Evolutionary conservation across 2,329 filamentous ascomycete genomes (phyloP), one percentile per base, ranked within the genome.

Genomic region (Madurella mycetomatis): DNA sequence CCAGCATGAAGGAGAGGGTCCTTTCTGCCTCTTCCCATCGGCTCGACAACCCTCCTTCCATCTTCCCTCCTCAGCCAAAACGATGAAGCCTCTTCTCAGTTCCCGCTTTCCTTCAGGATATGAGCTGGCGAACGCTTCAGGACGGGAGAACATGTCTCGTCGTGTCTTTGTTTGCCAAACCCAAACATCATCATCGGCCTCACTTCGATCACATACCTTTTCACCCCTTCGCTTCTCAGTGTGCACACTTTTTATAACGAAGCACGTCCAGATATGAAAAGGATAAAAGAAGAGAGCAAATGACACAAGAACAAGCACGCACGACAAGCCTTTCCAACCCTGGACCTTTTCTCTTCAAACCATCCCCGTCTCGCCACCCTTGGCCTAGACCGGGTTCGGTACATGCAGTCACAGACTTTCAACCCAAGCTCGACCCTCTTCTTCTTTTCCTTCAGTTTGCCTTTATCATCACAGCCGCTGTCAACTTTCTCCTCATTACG

Each of bases 1-100:
- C 39, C 53, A n/a, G 43, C 48, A 40, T 48, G 39, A 44, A 17
- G 41, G 34, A 50, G 41, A 51, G 51, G 43, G 39, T 47, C 44
- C 50, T 50, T 41, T 56, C 31, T 12, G 41, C 17, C 53, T 56
- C 47, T 53, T 45, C 31, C 31, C 46, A 37, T 48, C 46, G 46
- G 39, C 32, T 49, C 45, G 40, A 5, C 25, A 34, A 34, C 25
- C 18, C 9, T 5, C 9, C 46, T 19, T 30, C 25, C 42, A 18
- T 40, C 11, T 19, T 16, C 39, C 50, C 49, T 19, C 17, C 39
- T 53, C 49, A 39, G 46, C 18, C 16, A 39, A 32, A 52, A 11
- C 9, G 32, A 39, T 25, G 25, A 25, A 25, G 25, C 9, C 34
- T 15, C 34, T 37, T 37, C 34, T 4, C 9, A 37, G 34, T 11